Conservation (phyloP, 208 protist species). For the Naegleria gruberi region DNA sequence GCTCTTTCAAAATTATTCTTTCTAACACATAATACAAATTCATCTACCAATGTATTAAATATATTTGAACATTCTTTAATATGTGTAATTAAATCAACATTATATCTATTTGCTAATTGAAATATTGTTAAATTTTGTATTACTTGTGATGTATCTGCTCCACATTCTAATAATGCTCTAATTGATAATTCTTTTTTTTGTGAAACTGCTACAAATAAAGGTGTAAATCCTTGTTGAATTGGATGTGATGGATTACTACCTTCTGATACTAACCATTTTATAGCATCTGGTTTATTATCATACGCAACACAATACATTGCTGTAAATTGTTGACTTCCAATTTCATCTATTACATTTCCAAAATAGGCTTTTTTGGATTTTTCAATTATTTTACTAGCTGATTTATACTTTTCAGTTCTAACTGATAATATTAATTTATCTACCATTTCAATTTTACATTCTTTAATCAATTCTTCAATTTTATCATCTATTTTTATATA, state of each 20-base stretch:
- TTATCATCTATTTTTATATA: background rate
- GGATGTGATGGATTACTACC: background rate
- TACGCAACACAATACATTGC: background rate
- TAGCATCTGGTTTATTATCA: background rate
- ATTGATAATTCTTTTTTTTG: background rate
- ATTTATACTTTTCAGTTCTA: background rate
- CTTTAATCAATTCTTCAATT: background rate
- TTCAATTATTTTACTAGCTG: background rate
- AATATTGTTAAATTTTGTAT: background rate
- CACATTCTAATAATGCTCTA: background rate
- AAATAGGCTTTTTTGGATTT: background rate
- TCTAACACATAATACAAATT: background rate
- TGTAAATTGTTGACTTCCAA: background rate
- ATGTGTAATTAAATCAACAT: background rate
- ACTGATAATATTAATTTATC: background rate
- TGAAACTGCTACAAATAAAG: background rate
- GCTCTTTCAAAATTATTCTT: background rate
- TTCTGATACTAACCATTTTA: background rate
- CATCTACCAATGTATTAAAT: background rate
- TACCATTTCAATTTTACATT: background rate
- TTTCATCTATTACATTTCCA: background rate
- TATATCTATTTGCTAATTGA: background rate
- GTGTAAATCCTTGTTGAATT: background rate
- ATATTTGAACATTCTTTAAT: background rate
- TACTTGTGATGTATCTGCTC: background rate